Conservation (phyloP, 2,329 filamentous ascomycete genomes). For the Nemania serpens region DNA sequence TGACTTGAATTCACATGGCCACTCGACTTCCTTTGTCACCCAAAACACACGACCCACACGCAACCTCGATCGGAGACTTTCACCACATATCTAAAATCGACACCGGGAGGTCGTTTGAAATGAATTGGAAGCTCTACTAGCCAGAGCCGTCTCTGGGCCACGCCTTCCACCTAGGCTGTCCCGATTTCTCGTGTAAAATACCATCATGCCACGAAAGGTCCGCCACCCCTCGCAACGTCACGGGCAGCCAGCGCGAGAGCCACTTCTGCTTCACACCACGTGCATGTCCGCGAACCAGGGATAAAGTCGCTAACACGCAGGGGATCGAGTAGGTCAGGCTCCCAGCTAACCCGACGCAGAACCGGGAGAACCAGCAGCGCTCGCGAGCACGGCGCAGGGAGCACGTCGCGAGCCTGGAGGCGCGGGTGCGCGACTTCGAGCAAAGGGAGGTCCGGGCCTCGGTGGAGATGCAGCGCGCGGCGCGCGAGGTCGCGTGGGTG, state of each 20-base stretch:
- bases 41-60: neutral
- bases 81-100: neutral
- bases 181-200: neutral
- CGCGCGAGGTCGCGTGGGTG: conserved; percentile 53
- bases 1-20: neutral
- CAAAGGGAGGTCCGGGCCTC: conserved; percentile 54
- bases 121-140: neutral
- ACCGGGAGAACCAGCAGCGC: conserved; percentile 58
- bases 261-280: neutral
- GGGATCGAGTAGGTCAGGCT: conserved; percentile 21
- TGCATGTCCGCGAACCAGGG: neutral
- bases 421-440: conserved; percentile 53
- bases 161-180: neutral
- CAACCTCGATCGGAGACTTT: neutral
- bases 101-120: neutral
- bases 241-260: neutral
- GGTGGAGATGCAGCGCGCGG: conserved; percentile 58
- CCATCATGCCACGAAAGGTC: conserved; percentile 25
- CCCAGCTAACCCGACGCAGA: conserved; percentile 30
- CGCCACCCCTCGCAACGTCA: neutral
- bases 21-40: neutral
- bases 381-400: conserved; percentile 57
- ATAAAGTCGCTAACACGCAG: neutral
- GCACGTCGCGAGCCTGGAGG: conserved; percentile 54
- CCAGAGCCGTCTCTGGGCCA: neutral